These are phyloP conservation scores for Sonneratia caseolaris DNA, from an alignment of 345 rosid species.

Conservation along the genomic window DNA sequence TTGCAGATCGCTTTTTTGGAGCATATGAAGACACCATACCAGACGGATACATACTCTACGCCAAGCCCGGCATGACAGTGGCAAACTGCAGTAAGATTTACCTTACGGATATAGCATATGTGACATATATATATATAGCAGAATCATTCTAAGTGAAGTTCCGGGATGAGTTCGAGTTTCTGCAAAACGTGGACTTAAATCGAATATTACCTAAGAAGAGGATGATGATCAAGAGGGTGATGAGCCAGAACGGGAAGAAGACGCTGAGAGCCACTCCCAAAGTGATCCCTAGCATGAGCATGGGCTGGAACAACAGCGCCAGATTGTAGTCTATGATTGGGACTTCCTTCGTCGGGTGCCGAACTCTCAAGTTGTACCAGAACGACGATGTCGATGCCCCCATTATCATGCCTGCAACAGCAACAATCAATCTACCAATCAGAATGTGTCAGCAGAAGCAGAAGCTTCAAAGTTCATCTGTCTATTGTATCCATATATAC, in stretches of 20 bases:
- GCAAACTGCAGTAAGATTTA: no score
- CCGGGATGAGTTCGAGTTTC: no score
- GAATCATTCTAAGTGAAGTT: no score
- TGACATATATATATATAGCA: no score
- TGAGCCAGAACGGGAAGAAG: slow-evolving; percentile 87
- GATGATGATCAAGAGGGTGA: slow-evolving; percentile 75
- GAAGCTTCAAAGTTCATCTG: no score
- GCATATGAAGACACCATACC: no score
- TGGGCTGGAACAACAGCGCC: slow-evolving; percentile 79
- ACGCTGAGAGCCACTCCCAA: slow-evolving; percentile 81
- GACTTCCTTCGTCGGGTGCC: slow-evolving; percentile 73
- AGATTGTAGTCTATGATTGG: slow-evolving; percentile 78
- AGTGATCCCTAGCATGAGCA: slow-evolving; percentile 84
- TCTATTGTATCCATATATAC: no score
- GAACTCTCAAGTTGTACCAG: slow-evolving; percentile 75
- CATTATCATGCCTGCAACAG: slow-evolving; percentile 80
- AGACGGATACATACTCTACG: no score
- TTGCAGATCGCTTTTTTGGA: neutral
- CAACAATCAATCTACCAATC: neutral
- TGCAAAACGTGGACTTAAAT: neutral
- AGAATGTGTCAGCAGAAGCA: no score
- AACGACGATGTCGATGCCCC: slow-evolving; percentile 85
- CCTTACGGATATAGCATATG: no score
- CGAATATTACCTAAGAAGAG: slow-evolving; percentile 50
- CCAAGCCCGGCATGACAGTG: no score